These are phyloP conservation scores for Mitragyna speciosa DNA, from an alignment of 257 asterid genomes.

Conservation along the genomic window DNA sequence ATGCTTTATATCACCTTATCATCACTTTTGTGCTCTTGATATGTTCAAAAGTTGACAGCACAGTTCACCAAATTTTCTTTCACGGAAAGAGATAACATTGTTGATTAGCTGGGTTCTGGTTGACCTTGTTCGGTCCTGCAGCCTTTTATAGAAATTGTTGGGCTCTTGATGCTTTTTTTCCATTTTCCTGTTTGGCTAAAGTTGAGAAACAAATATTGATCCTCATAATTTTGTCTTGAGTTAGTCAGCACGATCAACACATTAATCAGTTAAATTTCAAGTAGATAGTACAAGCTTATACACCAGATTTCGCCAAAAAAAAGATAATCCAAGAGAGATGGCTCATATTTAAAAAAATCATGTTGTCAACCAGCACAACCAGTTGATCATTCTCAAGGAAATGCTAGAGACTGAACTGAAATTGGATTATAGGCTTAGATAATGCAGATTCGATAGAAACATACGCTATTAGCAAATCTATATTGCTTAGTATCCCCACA, in stretches of 20 bases:
- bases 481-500: not conserved
- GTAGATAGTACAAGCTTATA: too few relatives aligned
- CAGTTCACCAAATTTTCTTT: not conserved
- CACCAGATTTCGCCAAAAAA: too few relatives aligned
- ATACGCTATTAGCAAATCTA: not conserved
- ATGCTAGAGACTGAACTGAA: too few relatives aligned
- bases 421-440: not conserved
- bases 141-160: not conserved
- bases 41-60: too few relatives aligned
- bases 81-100: not conserved
- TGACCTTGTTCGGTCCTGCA: not conserved
- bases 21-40: not conserved
- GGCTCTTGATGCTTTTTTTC: not conserved
- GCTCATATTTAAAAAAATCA: not conserved
- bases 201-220: not conserved
- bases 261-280: too few relatives aligned
- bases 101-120: not conserved
- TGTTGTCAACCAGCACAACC: not conserved
- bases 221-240: not conserved
- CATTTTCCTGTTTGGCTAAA: not conserved
- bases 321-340: too few relatives aligned
- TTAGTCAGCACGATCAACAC: too few relatives aligned
- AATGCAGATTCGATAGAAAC: not conserved
- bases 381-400: not conserved
- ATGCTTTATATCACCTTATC: not conserved